Conservation (phyloP, 768 basidiomycete species). For the Kwoniella dejecticola region DNA sequence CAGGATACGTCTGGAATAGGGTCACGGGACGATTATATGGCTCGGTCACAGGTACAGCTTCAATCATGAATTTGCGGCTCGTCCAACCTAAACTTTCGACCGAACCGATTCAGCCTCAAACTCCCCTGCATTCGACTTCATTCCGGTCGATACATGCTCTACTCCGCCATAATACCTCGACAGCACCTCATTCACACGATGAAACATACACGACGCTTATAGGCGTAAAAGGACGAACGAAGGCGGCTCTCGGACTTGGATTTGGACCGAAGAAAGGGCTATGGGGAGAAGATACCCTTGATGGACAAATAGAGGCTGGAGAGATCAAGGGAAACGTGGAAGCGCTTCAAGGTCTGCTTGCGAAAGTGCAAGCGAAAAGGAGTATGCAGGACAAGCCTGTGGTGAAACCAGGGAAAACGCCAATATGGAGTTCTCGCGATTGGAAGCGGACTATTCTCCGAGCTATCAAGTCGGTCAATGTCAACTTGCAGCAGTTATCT, state of each 20-base stretch:
- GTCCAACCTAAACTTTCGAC: conserved; percentile 21
- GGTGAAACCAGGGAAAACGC: neutral
- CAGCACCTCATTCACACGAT: conserved; percentile 9
- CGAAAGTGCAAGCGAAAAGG: neutral
- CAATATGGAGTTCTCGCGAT: conserved; percentile 28
- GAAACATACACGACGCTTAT: conserved; percentile 26
- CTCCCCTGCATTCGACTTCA: conserved; percentile 1
- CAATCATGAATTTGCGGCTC: conserved; percentile 18
- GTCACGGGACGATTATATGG: conserved; percentile 42
- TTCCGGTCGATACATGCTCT: conserved; percentile 5
- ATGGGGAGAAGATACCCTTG: conserved; percentile 44
- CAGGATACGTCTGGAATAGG: conserved; percentile 32
- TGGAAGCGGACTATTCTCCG: conserved; percentile 40
- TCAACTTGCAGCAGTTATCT: conserved; percentile 26
- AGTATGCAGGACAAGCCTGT: neutral
- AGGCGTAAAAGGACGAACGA: conserved; percentile 23
- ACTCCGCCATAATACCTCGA: neutral
- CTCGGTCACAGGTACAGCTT: conserved; percentile 25
- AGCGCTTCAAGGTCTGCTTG: neutral
- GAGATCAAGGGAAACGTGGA: conserved; percentile 19
- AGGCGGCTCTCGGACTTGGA: conserved; percentile 23
- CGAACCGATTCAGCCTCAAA: conserved; percentile 2
- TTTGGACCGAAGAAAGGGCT: conserved; percentile 44
- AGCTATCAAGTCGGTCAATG: conserved; percentile 33
- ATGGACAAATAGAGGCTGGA: conserved; percentile 20